Evolutionary conservation across 768 basidiomycete genomes (phyloP).

Genomic region (Amylocystis lapponica): DNA sequence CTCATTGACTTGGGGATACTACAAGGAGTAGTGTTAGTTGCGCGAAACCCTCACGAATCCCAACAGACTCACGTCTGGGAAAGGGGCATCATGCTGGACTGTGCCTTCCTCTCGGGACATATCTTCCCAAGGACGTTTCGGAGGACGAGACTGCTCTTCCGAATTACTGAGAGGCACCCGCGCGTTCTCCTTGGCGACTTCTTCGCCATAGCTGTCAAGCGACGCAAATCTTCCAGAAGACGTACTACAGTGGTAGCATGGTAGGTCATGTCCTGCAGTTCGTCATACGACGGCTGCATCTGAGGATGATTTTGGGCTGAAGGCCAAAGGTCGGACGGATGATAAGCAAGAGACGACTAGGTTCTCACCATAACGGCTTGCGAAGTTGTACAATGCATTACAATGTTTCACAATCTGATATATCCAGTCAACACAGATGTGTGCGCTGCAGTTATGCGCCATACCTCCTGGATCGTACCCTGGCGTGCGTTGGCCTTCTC

Average conservation of each 20-base stretch:
- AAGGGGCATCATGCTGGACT: neutral
- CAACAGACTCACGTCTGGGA: slow-evolving; percentile 6
- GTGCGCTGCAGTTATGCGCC: slow-evolving; percentile 4
- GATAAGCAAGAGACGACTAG: neutral
- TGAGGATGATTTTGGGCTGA: slow-evolving; percentile 36
- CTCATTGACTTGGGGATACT: slow-evolving; percentile 11
- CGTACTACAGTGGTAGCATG: slow-evolving; percentile 62
- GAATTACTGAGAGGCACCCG: slow-evolving; percentile 17
- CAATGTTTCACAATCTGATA: slow-evolving; percentile 63
- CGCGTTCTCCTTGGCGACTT: slow-evolving; percentile 11
- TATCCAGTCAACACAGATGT: neutral
- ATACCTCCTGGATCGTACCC: slow-evolving; percentile 35
- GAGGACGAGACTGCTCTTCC: slow-evolving; percentile 50
- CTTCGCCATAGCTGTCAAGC: slow-evolving; percentile 29
- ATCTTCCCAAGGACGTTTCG: slow-evolving; percentile 80
- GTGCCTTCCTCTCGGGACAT: slow-evolving; percentile 42
- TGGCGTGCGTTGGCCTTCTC: slow-evolving; percentile 29
- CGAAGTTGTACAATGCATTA: slow-evolving; percentile 54
- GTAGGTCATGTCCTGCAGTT: slow-evolving; percentile 66
- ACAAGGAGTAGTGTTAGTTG: neutral
- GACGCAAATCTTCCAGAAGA: slow-evolving; percentile 56
- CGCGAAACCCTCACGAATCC: neutral
- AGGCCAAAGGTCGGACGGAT: neutral
- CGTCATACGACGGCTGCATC: slow-evolving; percentile 45
- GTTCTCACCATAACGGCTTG: slow-evolving; percentile 57